These are phyloP conservation scores for Fistulinella prunicolor DNA, from an alignment of 768 basidiomycete species.

Conservation along the genomic window DNA sequence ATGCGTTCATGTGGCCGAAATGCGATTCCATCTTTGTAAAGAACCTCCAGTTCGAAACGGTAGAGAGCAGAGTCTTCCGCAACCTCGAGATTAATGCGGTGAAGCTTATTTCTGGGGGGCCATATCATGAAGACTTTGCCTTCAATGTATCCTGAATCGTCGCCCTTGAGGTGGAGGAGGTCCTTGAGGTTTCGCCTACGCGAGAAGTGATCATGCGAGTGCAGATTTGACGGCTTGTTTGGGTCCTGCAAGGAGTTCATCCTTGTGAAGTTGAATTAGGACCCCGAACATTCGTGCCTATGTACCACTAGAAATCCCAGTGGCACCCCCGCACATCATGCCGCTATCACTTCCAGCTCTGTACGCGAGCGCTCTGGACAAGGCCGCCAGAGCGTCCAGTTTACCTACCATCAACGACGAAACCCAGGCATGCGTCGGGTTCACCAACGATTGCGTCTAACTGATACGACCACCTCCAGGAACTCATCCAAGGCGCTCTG, in stretches of 20 bases:
- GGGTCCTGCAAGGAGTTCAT: slow-evolving; percentile 10
- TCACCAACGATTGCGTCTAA: not conserved
- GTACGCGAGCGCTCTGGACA: slow-evolving; percentile 40
- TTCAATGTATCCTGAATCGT: slow-evolving; percentile 39
- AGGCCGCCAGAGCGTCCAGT: slow-evolving; percentile 37
- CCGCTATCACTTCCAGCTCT: slow-evolving; percentile 35
- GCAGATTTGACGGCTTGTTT: not conserved
- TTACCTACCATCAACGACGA: slow-evolving; percentile 42
- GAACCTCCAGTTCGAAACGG: slow-evolving; percentile 41
- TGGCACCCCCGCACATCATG: slow-evolving; percentile 13
- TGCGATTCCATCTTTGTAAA: slow-evolving; percentile 33
- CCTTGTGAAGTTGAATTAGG: not conserved
- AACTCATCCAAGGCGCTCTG: slow-evolving; percentile 53
- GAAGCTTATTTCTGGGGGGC: slow-evolving; percentile 29
- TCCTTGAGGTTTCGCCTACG: slow-evolving; percentile 32
- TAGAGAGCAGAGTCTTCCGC: slow-evolving; percentile 13
- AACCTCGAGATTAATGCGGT: slow-evolving; percentile 32
- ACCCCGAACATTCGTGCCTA: slow-evolving; percentile 16
- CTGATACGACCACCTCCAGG: slow-evolving; percentile 38
- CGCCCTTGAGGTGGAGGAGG: slow-evolving; percentile 28
- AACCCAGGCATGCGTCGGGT: slow-evolving; percentile 40
- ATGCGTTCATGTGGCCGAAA: slow-evolving; percentile 44
- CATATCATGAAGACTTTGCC: slow-evolving; percentile 47
- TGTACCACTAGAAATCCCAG: no score
- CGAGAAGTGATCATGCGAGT: slow-evolving; percentile 17